Evolutionary conservation across 768 basidiomycete genomes (phyloP).

Genomic region (Hericium alpestre): DNA sequence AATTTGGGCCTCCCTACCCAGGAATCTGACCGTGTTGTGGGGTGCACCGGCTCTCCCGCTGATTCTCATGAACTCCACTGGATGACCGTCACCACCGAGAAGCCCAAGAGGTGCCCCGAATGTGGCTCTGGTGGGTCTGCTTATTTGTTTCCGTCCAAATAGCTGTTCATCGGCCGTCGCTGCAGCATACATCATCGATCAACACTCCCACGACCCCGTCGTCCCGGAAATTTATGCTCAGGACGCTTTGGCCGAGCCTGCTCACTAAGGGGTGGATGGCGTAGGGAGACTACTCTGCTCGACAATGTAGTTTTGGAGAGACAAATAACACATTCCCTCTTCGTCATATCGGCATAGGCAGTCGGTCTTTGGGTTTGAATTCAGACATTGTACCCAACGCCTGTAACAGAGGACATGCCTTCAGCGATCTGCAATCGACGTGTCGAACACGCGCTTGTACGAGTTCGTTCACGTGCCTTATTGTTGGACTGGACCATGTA

Average conservation of each 20-base stretch:
- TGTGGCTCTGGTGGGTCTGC: constrained; percentile 78
- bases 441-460: too few species aligned
- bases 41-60: constrained; percentile 90
- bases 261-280: background rate
- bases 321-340: background rate
- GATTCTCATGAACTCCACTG: constrained; percentile 93
- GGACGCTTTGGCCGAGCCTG: background rate
- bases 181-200: constrained; percentile 63
- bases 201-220: background rate
- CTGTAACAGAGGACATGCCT: too few species aligned
- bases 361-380: too few species aligned
- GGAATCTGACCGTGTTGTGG: constrained; percentile 78
- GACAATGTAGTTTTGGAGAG: background rate
- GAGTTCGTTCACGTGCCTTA: too few species aligned
- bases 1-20: constrained; percentile 18
- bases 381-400: too few species aligned
- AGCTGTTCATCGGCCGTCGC: background rate
- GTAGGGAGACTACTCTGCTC: background rate
- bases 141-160: too few species aligned
- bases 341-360: background rate
- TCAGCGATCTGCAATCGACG: too few species aligned
- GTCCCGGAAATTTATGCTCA: constrained; percentile 11
- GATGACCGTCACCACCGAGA: constrained; percentile 59
- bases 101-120: constrained; percentile 76
- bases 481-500: too few species aligned